phyloP scores from a whole-genome alignment of 2,329 filamentous ascomycete genomes.

The Delphinella strobiligena region DNA sequence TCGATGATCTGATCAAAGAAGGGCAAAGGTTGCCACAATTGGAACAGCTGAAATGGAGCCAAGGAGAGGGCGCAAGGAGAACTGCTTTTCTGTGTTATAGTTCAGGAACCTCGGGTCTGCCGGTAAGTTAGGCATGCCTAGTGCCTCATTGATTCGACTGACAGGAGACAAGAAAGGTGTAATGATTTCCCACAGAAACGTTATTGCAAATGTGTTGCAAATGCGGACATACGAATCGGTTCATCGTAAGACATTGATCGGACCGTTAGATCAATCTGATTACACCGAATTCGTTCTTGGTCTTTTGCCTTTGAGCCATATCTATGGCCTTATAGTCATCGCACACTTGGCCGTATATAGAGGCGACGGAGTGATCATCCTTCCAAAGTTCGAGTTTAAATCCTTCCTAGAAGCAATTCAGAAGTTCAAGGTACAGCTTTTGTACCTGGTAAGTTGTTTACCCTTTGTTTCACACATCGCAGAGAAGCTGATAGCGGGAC shows the following conservation, averaged over 20 bases:
- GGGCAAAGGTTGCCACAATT: slow-evolving; percentile 45
- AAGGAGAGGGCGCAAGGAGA: slow-evolving; percentile 54
- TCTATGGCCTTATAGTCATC: slow-evolving; percentile 65
- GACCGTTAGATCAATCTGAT: slow-evolving; percentile 27
- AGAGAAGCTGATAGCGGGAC: background rate
- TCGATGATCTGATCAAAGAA: slow-evolving; percentile 53
- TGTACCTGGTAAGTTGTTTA: no score
- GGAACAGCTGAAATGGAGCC: slow-evolving; percentile 43
- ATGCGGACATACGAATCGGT: slow-evolving; percentile 39
- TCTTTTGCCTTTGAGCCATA: slow-evolving; percentile 70
- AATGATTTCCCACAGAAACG: slow-evolving; percentile 69
- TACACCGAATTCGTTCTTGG: slow-evolving; percentile 48
- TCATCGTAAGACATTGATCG: slow-evolving; percentile 25
- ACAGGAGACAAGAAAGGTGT: slow-evolving; percentile 55
- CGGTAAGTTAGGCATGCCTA: slow-evolving; percentile 36
- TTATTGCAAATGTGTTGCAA: slow-evolving; percentile 66
- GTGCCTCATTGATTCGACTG: background rate
- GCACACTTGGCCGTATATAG: slow-evolving; percentile 53
- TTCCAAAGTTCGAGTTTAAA: slow-evolving; percentile 66
- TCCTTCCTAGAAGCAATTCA: slow-evolving; percentile 53
- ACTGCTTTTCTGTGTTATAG: slow-evolving; percentile 71
- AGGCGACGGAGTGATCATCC: slow-evolving; percentile 60
- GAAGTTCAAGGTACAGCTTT: slow-evolving; percentile 52
- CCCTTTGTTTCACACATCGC: slow-evolving; percentile 18
- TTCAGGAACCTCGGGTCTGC: slow-evolving; percentile 66